Conservation (phyloP, 1,284 basidiomycete genomes). For the Garcileccinum viscosum region DNA sequence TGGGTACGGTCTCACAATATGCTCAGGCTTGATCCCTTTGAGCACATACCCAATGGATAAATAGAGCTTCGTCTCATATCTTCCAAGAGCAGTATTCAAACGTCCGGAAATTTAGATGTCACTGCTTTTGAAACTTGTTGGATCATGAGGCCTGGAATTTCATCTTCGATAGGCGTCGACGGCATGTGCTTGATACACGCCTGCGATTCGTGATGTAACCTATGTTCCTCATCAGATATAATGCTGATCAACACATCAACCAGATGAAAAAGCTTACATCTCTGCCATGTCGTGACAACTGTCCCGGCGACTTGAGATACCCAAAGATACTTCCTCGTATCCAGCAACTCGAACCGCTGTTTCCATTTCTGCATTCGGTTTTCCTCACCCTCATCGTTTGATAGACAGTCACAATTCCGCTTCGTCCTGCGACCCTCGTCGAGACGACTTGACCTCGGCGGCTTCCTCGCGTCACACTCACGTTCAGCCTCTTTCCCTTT, state of each 20-base stretch:
- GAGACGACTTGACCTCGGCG: no score
- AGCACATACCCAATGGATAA: conserved; percentile 84
- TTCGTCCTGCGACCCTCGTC: no score
- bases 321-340: no score
- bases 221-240: conserved; percentile 33
- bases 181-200: conserved; percentile 90
- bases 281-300: conserved; percentile 79
- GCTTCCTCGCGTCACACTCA: conserved; percentile 52
- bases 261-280: conserved; percentile 55
- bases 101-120: conserved; percentile 74
- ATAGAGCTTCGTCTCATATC: conserved; percentile 94
- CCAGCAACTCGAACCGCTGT: no score
- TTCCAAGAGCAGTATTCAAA: conserved; percentile 86
- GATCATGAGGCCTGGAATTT: conserved; percentile 81
- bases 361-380: no score
- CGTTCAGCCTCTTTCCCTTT: conserved; percentile 41
- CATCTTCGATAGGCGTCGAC: conserved; percentile 85
- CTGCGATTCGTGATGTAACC: conserved; percentile 84
- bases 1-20: conserved; percentile 35
- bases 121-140: conserved; percentile 76
- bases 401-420: no score
- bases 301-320: no score
- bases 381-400: no score
- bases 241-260: conserved; percentile 11
- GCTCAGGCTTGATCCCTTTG: not conserved